Percentiles rank a stretch among this genome's conserved stretches.
Evolutionary conservation across 768 basidiomycete genomes (phyloP).

Genomic region (Boletus fagicola): DNA sequence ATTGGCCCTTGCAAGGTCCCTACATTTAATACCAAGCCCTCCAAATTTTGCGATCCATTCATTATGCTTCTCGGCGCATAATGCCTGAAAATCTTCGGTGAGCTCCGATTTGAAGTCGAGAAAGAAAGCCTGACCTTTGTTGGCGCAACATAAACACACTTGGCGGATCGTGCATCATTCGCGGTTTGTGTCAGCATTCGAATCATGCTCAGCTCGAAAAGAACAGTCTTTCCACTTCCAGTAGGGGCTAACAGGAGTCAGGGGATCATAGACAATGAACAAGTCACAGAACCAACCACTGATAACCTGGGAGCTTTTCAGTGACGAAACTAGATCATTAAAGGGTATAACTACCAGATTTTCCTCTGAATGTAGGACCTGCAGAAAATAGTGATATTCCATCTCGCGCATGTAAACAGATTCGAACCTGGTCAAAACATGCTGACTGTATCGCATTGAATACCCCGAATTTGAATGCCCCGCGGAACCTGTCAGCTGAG

Average conservation of each 20-base stretch:
- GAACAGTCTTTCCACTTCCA: conserved; percentile 91
- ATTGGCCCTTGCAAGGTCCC: conserved; percentile 13
- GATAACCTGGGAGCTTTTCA: conserved; percentile 51
- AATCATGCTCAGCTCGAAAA: conserved; percentile 91
- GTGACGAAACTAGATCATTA: neutral
- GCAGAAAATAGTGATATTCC: neutral
- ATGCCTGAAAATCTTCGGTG: conserved; percentile 49
- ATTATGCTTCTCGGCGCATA: conserved; percentile 78
- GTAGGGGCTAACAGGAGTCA: conserved; percentile 69
- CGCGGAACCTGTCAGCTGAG: conserved; percentile 76
- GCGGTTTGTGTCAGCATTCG: conserved; percentile 55
- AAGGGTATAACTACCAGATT: conserved; percentile 52
- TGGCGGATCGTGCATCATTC: conserved; percentile 37
- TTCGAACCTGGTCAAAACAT: conserved; percentile 68
- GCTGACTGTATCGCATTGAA: conserved; percentile 92
- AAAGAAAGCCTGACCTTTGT: conserved; percentile 60
- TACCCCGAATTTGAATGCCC: conserved; percentile 81
- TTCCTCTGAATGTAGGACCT: conserved; percentile 59
- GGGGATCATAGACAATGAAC: conserved; percentile 2
- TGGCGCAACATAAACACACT: conserved; percentile 91
- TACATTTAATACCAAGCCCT: conserved; percentile 73
- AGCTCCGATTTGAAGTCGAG: neutral
- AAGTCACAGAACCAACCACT: conserved; percentile 48
- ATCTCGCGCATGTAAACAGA: neutral
- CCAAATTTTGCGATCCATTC: conserved; percentile 88